Percentiles rank a stretch among this genome's conserved stretches.
phyloP scores from a whole-genome alignment of 2,329 filamentous ascomycete genomes.

The Xylariaceae sp. region DNA sequence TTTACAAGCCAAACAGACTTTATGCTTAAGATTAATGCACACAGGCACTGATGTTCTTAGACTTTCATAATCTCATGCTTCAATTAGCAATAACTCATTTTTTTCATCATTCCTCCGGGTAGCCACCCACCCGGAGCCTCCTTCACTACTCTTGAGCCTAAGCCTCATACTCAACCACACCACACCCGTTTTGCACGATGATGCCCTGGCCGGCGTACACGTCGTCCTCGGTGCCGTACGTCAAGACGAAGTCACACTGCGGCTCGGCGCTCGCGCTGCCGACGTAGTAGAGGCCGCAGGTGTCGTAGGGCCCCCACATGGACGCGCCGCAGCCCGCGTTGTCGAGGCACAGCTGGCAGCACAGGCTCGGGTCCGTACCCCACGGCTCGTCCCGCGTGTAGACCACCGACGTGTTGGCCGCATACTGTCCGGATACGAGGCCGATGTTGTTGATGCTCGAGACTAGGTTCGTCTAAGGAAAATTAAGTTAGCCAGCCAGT shows the following conservation, averaged over 20 bases:
- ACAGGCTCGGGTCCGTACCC: conserved; percentile 28
- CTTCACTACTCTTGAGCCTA: neutral
- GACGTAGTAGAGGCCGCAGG: conserved; percentile 32
- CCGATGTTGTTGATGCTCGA: conserved; percentile 28
- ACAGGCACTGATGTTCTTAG: no score
- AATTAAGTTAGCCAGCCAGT: neutral
- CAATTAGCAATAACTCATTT: no score
- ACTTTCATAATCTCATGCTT: no score
- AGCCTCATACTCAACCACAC: conserved; percentile 6
- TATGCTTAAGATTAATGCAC: no score
- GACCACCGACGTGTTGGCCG: conserved; percentile 27
- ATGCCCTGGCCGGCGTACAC: conserved; percentile 29
- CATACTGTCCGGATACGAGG: conserved; percentile 27
- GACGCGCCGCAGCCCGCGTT: conserved; percentile 34
- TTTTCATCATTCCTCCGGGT: no score
- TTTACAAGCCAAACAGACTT: no score
- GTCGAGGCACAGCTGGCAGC: conserved; percentile 39
- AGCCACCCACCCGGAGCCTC: neutral
- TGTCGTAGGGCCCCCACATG: conserved; percentile 22
- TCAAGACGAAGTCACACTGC: conserved; percentile 30
- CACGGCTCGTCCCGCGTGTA: conserved; percentile 25
- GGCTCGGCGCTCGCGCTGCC: conserved; percentile 20
- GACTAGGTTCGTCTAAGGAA: conserved; percentile 31
- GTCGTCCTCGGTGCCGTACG: conserved; percentile 22
- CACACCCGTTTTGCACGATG: conserved; percentile 30